Evolutionary conservation across 2,329 filamentous ascomycete species (phyloP), one percentile per base, ranked within the genome.

Genomic region (Epichloe aotearoae): DNA sequence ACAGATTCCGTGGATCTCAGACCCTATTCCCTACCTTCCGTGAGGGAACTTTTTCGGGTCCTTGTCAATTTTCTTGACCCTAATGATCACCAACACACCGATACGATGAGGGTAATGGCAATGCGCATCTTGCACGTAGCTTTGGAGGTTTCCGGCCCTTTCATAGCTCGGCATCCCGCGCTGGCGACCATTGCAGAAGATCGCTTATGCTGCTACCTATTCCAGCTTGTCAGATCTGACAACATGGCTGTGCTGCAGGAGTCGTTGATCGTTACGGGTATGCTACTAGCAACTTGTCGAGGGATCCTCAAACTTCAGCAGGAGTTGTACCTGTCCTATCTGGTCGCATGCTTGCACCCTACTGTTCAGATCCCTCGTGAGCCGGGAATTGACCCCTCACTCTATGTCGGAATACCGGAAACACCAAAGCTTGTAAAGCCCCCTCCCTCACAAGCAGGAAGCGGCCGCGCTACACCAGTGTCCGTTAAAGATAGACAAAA

Each of bases 31-130:
- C 70, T 98, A 33, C 89, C 91, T 1, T 96, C 91, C 2, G 96
- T 98, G 57, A 77, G 90, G 57, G 94, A 98, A 64, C 77, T 98
- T 0, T 95, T 98, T 64, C 77, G 93, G 49, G 93, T 97, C 41
- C 73, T 98, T 26, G 91, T 97, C 43, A 91, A 95, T 64, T 82
- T 98, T 15, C 71, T 98, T 26, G 89, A 98, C 62, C 93, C 94
- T 1, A 87, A 95, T 61, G 91, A 97, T 66, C 83, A 82, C 49
- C 87, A 91, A 59, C 88, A 96, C 65, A 94, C 89, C 3, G 93
- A 98, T 63, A 84, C 88, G 1, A 93, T 97, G 84, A 82, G 91
- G 58, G 88, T 98, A 40, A 98, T 98, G 90, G 93, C 93, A 17
- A 71, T 98, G 57, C 82, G 93, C 42, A 97, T 98, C 56, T 93